phyloP scores from a whole-genome alignment of 2,329 filamentous ascomycete genomes.

The Verticillium zaregamsianum region DNA sequence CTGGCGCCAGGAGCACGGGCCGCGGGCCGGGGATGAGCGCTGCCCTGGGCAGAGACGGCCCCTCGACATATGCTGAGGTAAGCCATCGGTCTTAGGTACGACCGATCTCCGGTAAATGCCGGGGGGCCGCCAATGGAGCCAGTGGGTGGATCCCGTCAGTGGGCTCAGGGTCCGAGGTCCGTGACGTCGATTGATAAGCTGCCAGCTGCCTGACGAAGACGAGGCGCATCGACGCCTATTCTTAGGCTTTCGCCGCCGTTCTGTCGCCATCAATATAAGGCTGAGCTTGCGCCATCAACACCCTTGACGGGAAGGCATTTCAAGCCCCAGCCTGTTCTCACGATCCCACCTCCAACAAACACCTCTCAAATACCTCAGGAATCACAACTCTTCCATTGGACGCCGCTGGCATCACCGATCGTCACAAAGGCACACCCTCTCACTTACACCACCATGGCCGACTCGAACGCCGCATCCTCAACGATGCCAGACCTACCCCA shows the following conservation, averaged over 20 bases:
- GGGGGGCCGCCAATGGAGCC: background rate
- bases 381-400: too few species aligned
- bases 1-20: background rate
- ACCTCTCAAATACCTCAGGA: too few species aligned
- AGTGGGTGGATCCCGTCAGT: background rate
- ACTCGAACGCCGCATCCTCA: conserved; percentile 7
- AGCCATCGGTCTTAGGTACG: background rate
- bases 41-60: too few species aligned
- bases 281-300: background rate
- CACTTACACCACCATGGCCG: conserved; percentile 7
- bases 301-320: background rate
- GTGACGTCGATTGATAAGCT: background rate
- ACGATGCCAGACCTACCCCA: background rate
- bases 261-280: background rate
- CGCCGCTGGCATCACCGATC: too few species aligned
- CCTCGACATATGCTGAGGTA: background rate
- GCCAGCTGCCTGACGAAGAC: background rate
- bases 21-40: background rate
- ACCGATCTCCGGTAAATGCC: background rate
- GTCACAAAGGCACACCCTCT: too few species aligned
- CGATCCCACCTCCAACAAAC: too few species aligned
- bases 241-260: background rate
- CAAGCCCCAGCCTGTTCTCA: too few species aligned
- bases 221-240: background rate
- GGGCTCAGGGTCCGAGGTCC: background rate